Evolutionary conservation across 2,329 filamentous ascomycete genomes (phyloP).

Genomic region (Epichloe aotearoae): DNA sequence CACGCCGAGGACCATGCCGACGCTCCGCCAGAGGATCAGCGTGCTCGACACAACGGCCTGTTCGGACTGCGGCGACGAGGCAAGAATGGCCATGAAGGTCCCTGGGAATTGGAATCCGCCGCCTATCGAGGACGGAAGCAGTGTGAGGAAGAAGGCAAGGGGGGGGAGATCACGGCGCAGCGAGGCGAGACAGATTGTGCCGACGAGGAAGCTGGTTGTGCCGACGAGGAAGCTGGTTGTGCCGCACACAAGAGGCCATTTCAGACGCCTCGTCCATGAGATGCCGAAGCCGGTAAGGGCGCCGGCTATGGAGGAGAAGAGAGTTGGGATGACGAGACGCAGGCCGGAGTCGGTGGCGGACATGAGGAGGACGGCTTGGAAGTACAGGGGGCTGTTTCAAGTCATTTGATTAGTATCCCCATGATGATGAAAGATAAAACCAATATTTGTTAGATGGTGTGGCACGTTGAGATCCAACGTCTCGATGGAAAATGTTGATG

Average conservation of each 20-base stretch:
- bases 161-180: constrained; percentile 37
- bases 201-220: constrained; percentile 31
- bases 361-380: constrained; percentile 60
- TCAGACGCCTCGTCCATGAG: constrained; percentile 43
- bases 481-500: too few relatives aligned
- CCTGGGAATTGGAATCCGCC: constrained; percentile 53
- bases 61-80: constrained; percentile 43
- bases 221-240: constrained; percentile 35
- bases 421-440: not conserved
- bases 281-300: constrained; percentile 49
- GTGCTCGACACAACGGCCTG: constrained; percentile 60
- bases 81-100: constrained; percentile 50
- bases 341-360: constrained; percentile 60
- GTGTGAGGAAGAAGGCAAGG: constrained; percentile 38
- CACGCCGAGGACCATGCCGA: constrained; percentile 64
- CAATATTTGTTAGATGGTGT: not conserved
- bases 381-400: constrained; percentile 46
- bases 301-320: constrained; percentile 41
- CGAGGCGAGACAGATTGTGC: constrained; percentile 33
- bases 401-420: too few relatives aligned
- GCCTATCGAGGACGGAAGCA: constrained; percentile 44
- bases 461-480: not conserved
- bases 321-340: constrained; percentile 50
- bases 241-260: constrained; percentile 44
- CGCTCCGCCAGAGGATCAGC: constrained; percentile 55